Percentiles rank a stretch among this genome's conserved stretches.
These are phyloP conservation scores for Torulaspora delbrueckii DNA, from an alignment of 805 yeast genomes.

Conservation along the genomic window DNA sequence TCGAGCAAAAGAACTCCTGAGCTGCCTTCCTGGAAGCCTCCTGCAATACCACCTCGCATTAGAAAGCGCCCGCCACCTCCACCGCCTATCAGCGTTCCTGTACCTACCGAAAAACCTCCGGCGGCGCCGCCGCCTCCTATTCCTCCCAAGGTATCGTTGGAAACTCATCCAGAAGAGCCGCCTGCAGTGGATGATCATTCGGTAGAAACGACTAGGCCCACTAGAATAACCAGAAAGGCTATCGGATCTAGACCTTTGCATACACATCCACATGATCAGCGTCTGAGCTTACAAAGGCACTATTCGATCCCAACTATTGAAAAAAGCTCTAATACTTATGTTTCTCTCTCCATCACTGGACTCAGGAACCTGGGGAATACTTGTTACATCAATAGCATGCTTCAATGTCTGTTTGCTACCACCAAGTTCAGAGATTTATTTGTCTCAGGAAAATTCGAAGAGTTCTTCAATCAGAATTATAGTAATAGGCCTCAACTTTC, in stretches of 20 bases:
- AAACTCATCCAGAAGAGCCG: neutral
- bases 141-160: slow-evolving; percentile 13
- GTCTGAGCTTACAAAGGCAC: slow-evolving; percentile 3
- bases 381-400: slow-evolving; percentile 69
- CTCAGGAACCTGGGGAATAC: slow-evolving; percentile 65
- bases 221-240: neutral
- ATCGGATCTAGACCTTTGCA: neutral
- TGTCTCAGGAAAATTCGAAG: slow-evolving; percentile 40
- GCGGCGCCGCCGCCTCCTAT: slow-evolving; percentile 18
- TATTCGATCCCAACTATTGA: slow-evolving; percentile 38
- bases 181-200: neutral
- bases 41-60: slow-evolving; percentile 25
- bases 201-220: neutral
- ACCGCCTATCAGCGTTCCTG: slow-evolving; percentile 28
- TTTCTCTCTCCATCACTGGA: slow-evolving; percentile 52
- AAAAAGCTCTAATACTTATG: slow-evolving; percentile 36
- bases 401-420: slow-evolving; percentile 63
- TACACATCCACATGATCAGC: neutral
- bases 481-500: slow-evolving; percentile 36
- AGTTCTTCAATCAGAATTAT: slow-evolving; percentile 37
- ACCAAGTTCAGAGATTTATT: slow-evolving; percentile 47
- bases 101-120: slow-evolving; percentile 10
- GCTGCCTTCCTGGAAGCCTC: slow-evolving; percentile 23
- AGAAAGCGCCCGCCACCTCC: slow-evolving; percentile 30
- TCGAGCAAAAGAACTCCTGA: slow-evolving; percentile 4